Conservation (phyloP, 768 basidiomycete species). For the Suillus subluteus region DNA sequence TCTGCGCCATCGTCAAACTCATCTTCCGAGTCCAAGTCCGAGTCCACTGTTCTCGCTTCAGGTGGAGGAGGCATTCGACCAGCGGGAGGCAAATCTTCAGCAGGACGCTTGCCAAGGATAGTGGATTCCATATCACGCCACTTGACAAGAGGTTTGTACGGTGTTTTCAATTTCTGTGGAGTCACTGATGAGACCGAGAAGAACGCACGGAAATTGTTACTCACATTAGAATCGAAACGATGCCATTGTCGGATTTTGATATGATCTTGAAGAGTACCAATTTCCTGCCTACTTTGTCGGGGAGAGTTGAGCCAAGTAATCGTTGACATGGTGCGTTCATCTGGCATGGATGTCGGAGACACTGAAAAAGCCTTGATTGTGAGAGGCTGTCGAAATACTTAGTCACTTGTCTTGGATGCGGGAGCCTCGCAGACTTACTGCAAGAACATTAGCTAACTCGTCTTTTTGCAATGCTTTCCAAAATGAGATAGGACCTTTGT, state of each 20-base stretch:
- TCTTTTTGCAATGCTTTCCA: too few species aligned
- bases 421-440: too few species aligned
- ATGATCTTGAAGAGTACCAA: too few species aligned
- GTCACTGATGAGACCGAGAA: neutral
- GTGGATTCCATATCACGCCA: conserved; percentile 11
- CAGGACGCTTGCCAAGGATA: conserved; percentile 5
- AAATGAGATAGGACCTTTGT: conserved; percentile 16
- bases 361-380: too few species aligned
- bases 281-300: too few species aligned
- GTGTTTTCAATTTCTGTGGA: neutral
- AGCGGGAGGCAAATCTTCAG: conserved; percentile 1
- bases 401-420: too few species aligned
- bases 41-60: neutral
- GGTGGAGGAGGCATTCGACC: neutral
- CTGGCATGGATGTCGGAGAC: too few species aligned
- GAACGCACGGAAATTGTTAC: neutral
- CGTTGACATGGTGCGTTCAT: too few species aligned
- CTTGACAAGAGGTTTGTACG: conserved; percentile 8
- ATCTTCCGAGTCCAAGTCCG: neutral
- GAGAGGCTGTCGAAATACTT: too few species aligned
- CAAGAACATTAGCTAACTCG: too few species aligned
- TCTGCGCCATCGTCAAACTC: conserved; percentile 10
- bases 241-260: conserved; percentile 6
- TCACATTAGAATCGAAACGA: neutral
- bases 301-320: too few species aligned